These are phyloP conservation scores for Amanita phalloides DNA, from an alignment of 768 basidiomycete species.

Conservation along the genomic window DNA sequence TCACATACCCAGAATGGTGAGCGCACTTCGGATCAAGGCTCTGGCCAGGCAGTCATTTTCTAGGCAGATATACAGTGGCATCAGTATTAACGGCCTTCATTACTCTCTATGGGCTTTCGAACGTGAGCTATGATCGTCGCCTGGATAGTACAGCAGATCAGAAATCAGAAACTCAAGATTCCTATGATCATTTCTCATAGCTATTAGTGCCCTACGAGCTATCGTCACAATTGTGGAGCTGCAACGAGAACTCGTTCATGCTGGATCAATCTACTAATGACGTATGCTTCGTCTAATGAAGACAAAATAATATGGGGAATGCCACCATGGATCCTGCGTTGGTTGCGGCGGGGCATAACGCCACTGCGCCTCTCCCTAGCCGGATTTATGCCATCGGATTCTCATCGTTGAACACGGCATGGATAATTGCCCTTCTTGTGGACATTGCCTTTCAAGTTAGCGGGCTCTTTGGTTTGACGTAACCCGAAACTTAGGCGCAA, in stretches of 20 bases:
- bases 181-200: conserved; percentile 63
- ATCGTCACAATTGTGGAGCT: conserved; percentile 69
- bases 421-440: conserved; percentile 50
- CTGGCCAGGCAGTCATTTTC: background rate
- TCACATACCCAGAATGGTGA: conserved; percentile 58
- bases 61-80: conserved; percentile 39
- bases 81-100: conserved; percentile 41
- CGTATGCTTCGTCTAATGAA: conserved; percentile 27
- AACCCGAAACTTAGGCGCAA: conserved; percentile 12
- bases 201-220: conserved; percentile 51
- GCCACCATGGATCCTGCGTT: conserved; percentile 52
- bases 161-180: conserved; percentile 61
- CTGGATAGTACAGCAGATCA: conserved; percentile 14
- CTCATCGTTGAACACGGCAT: conserved; percentile 48
- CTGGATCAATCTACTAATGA: background rate
- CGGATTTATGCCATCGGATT: conserved; percentile 53
- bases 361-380: conserved; percentile 34
- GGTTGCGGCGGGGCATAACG: conserved; percentile 27
- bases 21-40: conserved; percentile 10
- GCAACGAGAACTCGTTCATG: conserved; percentile 20
- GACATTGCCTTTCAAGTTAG: conserved; percentile 62
- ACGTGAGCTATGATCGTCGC: conserved; percentile 30
- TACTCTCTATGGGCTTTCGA: conserved; percentile 49
- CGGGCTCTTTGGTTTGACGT: conserved; percentile 14
- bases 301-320: conserved; percentile 64